Evolutionary conservation across 2,329 filamentous ascomycete species (phyloP), one percentile per base, ranked within the genome.

Genomic region (Neobulgaria alba): DNA sequence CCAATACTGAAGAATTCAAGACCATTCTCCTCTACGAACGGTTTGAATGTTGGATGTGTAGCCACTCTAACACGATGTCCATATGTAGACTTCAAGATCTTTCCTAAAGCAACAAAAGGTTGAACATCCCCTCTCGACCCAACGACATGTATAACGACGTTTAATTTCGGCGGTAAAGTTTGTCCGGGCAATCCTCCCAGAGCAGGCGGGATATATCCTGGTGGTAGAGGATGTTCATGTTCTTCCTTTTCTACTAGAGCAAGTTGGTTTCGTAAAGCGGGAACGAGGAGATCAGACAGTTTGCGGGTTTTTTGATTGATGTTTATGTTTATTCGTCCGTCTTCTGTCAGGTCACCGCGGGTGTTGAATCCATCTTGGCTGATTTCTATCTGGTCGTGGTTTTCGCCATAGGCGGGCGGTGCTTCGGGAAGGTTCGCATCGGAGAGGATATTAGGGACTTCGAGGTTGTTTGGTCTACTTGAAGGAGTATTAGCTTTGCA

Each of bases 261-360:
- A 15, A 66, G 49, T 39, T 67, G 82, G 71, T 47, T 69, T 67
- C 46, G 72, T 63, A 88, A 59, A 5, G 79, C 75, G 3, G 82
- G 80, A 0, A 75, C 72, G 18, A 89, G 69, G 10, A 89, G 67
- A 45, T 79, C 75, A 2, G 82, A 77, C 3, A 90, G 66, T 40
- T 73, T 73, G 40, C 71, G 66, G 51, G 73, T 79, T 50, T 77
- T 80, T 58, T 87, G 80, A 56, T 82, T 79, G 63, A 92, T 85
- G 47, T 79, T 80, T 64, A 92, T 87, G 56, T 87, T 79, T 53
- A 92, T 72, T 56, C 86, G 77, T 17, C 85, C 85, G 63, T 89
- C 82, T 45, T 75, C 83, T 78, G 53, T 77, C 18, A 83, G 62
- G 19, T 67, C 67, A 31, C 77, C 79, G 29, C 72, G 73, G 17